Evolutionary conservation across 352 stramenopile genomes (phyloP).

Genomic region (Globisporangium recalcitrans): DNA sequence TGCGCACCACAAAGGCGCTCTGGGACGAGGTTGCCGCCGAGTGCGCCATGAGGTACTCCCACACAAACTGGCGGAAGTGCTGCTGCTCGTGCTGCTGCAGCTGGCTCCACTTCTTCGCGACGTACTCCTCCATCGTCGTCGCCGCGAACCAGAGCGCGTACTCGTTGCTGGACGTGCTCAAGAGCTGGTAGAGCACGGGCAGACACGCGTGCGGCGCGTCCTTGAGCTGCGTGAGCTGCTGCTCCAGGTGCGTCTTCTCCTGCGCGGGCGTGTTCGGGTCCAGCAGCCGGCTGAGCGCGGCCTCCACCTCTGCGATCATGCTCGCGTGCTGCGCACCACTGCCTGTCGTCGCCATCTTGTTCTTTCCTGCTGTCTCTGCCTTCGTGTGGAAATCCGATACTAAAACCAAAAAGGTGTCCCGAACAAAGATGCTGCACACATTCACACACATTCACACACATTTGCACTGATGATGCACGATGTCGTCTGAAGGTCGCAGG

Average conservation of each 20-base stretch:
- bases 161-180: constrained; percentile 56
- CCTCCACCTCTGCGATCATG: constrained; percentile 62
- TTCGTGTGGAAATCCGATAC: constrained; percentile 1
- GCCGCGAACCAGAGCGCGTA: constrained; percentile 76
- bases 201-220: constrained; percentile 42
- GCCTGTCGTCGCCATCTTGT: constrained; percentile 3
- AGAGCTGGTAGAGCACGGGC: constrained; percentile 59
- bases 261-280: constrained; percentile 41
- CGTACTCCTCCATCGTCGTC: constrained; percentile 71
- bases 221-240: constrained; percentile 61
- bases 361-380: not conserved
- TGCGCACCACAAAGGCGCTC: constrained; percentile 54
- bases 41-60: constrained; percentile 42
- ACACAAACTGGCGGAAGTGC: constrained; percentile 58
- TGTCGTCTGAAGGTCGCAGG: constrained; percentile 8
- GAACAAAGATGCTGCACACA: not conserved
- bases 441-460: too few relatives aligned
- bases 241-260: constrained; percentile 50
- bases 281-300: constrained; percentile 47
- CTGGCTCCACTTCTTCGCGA: constrained; percentile 48
- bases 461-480: too few relatives aligned
- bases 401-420: not conserved
- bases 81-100: constrained; percentile 38
- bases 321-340: not conserved
- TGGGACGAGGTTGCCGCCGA: constrained; percentile 17